phyloP scores from a whole-genome alignment of 140 eudicot species.

The Oenanthe javanica region DNA sequence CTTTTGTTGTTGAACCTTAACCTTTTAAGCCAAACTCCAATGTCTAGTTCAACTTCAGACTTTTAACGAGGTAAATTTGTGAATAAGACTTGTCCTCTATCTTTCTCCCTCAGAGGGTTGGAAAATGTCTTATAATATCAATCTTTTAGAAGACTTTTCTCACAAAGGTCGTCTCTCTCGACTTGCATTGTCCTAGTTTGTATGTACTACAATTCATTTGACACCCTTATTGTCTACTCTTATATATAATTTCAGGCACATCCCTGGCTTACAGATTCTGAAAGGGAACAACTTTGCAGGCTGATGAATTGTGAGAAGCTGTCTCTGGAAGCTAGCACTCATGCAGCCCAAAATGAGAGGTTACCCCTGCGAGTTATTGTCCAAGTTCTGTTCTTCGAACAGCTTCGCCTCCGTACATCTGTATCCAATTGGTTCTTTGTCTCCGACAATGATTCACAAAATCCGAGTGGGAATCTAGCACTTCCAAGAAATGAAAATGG shows the following conservation, averaged over 20 bases:
- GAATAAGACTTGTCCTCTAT: not conserved
- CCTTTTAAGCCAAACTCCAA: not conserved
- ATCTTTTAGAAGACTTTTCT: not conserved
- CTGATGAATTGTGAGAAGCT: slow-evolving; percentile 67
- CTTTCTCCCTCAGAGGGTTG: not conserved
- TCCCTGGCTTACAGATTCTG: slow-evolving; percentile 56
- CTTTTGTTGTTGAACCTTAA: not conserved
- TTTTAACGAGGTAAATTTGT: too few species aligned
- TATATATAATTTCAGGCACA: slow-evolving; percentile 39
- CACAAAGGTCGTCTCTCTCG: not conserved
- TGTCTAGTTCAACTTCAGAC: not conserved
- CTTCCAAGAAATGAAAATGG: slow-evolving; percentile 19
- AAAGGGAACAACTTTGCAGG: slow-evolving; percentile 52
- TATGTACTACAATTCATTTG: not conserved
- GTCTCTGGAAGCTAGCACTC: slow-evolving; percentile 64
- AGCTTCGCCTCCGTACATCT: slow-evolving; percentile 52
- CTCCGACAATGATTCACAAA: slow-evolving; percentile 47
- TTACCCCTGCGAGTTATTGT: slow-evolving; percentile 51
- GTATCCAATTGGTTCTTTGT: slow-evolving; percentile 48
- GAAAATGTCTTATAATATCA: not conserved
- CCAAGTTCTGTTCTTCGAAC: slow-evolving; percentile 68
- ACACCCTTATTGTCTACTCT: not conserved
- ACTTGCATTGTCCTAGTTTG: not conserved
- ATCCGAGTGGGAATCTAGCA: slow-evolving; percentile 28
- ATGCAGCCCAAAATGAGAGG: slow-evolving; percentile 66